phyloP scores from a whole-genome alignment of 345 rosid genomes.

The Eucalyptus sp. region DNA sequence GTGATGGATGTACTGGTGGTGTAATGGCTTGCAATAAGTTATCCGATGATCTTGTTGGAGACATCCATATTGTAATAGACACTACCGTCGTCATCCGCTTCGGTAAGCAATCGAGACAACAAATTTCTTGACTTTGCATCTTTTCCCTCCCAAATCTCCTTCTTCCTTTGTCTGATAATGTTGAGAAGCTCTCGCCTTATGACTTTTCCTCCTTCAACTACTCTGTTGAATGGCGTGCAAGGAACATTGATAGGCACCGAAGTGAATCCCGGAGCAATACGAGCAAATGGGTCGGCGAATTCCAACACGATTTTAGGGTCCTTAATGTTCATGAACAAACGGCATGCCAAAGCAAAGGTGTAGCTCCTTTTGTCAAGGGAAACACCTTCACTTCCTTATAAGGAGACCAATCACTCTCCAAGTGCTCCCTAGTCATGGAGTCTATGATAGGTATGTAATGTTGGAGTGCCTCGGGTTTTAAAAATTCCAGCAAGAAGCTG shows the following conservation, averaged over 20 bases:
- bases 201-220: background rate
- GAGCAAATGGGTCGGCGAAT: background rate
- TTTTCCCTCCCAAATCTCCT: background rate
- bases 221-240: background rate
- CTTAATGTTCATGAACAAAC: background rate
- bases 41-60: background rate
- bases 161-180: background rate
- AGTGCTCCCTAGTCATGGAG: background rate
- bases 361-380: background rate
- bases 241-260: background rate
- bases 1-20: background rate
- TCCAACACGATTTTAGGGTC: background rate
- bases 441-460: background rate
- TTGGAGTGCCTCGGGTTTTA: background rate
- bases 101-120: background rate
- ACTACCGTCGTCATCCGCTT: background rate
- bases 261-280: background rate
- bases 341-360: background rate
- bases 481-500: background rate
- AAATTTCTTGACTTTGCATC: background rate
- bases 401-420: background rate
- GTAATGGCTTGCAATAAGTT: background rate
- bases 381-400: background rate
- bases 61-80: background rate
- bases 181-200: background rate